Conservation (phyloP, 2,329 filamentous ascomycete genomes). For the Zasmidium angulare region DNA sequence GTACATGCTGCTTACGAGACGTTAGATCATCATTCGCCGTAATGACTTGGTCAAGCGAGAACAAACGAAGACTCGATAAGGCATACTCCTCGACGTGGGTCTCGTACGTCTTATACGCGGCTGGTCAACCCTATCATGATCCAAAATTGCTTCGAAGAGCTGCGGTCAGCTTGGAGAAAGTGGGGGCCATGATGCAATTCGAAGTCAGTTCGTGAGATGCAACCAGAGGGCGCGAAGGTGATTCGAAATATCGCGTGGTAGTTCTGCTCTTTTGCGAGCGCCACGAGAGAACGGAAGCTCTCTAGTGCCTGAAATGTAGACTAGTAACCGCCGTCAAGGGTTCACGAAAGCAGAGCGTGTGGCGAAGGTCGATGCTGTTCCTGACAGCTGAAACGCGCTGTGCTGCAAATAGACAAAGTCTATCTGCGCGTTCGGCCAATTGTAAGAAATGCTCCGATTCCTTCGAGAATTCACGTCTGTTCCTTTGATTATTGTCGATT, state of each 20-base stretch:
- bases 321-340: background rate
- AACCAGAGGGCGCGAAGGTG: background rate
- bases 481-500: background rate
- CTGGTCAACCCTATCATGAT: background rate
- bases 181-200: background rate
- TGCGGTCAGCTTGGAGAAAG: background rate
- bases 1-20: background rate
- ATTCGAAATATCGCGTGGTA: background rate
- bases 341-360: background rate
- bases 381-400: background rate
- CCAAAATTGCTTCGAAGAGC: background rate
- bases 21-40: background rate
- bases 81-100: no score
- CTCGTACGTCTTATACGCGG: background rate
- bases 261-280: background rate
- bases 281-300: background rate
- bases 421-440: background rate
- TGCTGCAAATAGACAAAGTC: background rate
- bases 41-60: background rate
- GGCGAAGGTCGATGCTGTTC: background rate
- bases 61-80: no score
- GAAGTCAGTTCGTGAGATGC: background rate
- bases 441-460: background rate
- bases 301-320: background rate
- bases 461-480: background rate